Conservation (phyloP, 2,329 filamentous ascomycete genomes). For the Sarocladium brachiariae region DNA sequence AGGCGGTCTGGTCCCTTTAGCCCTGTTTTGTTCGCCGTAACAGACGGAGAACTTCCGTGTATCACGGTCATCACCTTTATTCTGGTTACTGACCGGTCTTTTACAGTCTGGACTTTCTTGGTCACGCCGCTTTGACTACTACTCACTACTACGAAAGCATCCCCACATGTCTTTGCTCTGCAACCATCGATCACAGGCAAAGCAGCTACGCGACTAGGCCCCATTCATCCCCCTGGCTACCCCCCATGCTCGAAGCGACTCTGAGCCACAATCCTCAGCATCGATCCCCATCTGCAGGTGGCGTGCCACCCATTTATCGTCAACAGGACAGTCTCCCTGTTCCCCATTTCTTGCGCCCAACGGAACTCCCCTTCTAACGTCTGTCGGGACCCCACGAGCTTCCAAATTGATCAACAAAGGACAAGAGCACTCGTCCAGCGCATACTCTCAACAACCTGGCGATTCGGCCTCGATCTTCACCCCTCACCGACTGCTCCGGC, state of each 20-base stretch:
- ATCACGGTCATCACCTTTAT: not conserved
- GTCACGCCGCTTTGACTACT: conserved; percentile 4
- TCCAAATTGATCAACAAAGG: not conserved
- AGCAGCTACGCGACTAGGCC: conserved; percentile 6
- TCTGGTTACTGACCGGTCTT: not conserved
- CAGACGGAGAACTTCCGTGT: not conserved
- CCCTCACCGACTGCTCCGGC: conserved; percentile 5
- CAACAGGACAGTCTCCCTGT: conserved; percentile 3
- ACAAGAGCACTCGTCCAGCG: too few species aligned
- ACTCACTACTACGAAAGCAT: not conserved
- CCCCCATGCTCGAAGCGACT: conserved; percentile 6
- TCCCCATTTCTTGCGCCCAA: conserved; percentile 8
- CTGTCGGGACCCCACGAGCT: not conserved
- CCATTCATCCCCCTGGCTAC: not conserved
- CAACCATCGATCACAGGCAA: not conserved
- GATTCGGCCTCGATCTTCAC: not conserved
- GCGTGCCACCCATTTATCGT: conserved; percentile 3
- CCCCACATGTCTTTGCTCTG: not conserved
- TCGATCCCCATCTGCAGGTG: conserved; percentile 5
- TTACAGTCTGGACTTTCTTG: conserved; percentile 4
- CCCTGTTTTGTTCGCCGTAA: not conserved
- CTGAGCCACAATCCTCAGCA: conserved; percentile 4
- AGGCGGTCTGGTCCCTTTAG: not conserved
- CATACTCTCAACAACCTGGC: not conserved
- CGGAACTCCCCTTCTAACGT: not conserved